phyloP scores from a whole-genome alignment of 1,139 yeast species.

The Yamadazyma atmosphaerica region DNA sequence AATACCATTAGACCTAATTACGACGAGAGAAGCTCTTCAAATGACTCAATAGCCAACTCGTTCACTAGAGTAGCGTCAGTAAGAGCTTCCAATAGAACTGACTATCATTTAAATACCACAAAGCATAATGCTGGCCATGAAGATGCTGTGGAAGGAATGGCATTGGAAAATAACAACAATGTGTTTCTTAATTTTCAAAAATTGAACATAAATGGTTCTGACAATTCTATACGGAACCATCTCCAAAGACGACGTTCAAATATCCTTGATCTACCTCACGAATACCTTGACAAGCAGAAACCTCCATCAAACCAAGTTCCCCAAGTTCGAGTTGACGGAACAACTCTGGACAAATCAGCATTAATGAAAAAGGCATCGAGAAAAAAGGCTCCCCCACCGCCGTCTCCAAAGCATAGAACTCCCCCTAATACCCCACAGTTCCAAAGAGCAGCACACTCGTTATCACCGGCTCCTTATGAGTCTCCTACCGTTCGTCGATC shows the following conservation, averaged over 20 bases:
- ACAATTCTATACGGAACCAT: constrained; percentile 3
- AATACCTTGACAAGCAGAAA: constrained; percentile 23
- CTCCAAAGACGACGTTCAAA: constrained; percentile 14
- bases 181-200: constrained; percentile 13
- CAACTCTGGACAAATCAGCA: no score
- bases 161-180: constrained; percentile 22
- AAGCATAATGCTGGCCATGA: constrained; percentile 24
- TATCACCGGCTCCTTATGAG: constrained; percentile 7
- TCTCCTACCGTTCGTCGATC: constrained; percentile 4
- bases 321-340: no score
- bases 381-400: constrained; percentile 45
- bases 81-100: constrained; percentile 34
- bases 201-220: constrained; percentile 10
- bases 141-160: constrained; percentile 5
- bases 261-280: constrained; percentile 37
- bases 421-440: constrained; percentile 11
- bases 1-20: no score
- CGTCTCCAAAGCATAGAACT: constrained; percentile 19
- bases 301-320: neutral
- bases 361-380: constrained; percentile 30
- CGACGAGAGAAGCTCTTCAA: constrained; percentile 12
- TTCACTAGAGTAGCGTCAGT: constrained; percentile 41
- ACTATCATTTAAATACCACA: constrained; percentile 39
- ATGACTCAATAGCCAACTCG: constrained; percentile 26
- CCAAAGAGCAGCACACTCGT: constrained; percentile 4